Conservation (phyloP, 1,284 basidiomycete genomes). For the Phlebopus sp. region DNA sequence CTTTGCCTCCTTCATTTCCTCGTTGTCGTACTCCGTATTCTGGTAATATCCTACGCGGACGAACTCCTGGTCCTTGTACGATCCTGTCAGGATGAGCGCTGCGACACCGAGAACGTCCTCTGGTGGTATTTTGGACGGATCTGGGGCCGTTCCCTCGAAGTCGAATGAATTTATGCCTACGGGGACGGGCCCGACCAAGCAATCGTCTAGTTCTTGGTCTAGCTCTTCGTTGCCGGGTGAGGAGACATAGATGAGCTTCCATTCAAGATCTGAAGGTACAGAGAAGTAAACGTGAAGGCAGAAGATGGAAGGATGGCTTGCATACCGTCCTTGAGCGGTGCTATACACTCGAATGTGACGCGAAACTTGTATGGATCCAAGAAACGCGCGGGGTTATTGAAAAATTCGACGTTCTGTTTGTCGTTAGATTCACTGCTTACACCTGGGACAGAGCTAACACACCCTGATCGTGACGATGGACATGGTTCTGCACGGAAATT, state of each 20-base stretch:
- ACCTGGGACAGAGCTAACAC: slow-evolving; percentile 17
- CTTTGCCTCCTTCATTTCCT: slow-evolving; percentile 79
- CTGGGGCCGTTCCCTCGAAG: slow-evolving; percentile 80
- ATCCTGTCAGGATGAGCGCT: slow-evolving; percentile 88
- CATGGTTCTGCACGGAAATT: slow-evolving; percentile 33
- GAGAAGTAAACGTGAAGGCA: not conserved
- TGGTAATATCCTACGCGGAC: slow-evolving; percentile 99
- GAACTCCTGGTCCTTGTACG: slow-evolving; percentile 94
- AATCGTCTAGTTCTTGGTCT: slow-evolving; percentile 95
- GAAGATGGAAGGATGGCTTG: slow-evolving; percentile 4
- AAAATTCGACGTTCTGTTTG: slow-evolving; percentile 74
- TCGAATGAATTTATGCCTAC: slow-evolving; percentile 95
- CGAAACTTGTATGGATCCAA: slow-evolving; percentile 91
- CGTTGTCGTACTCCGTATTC: slow-evolving; percentile 96
- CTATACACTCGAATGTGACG: slow-evolving; percentile 98
- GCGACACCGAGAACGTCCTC: slow-evolving; percentile 89
- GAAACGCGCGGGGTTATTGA: slow-evolving; percentile 93
- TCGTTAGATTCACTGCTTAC: not conserved
- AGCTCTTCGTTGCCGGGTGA: slow-evolving; percentile 89
- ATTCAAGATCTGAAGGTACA: slow-evolving; percentile 79
- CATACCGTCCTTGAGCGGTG: slow-evolving; percentile 85
- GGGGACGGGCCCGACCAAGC: slow-evolving; percentile 94
- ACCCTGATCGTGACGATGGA: slow-evolving; percentile 72
- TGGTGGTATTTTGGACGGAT: slow-evolving; percentile 71
- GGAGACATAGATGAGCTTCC: slow-evolving; percentile 96